These are phyloP conservation scores for Breynia disticha DNA, from an alignment of 441 rosid species.

Conservation along the genomic window DNA sequence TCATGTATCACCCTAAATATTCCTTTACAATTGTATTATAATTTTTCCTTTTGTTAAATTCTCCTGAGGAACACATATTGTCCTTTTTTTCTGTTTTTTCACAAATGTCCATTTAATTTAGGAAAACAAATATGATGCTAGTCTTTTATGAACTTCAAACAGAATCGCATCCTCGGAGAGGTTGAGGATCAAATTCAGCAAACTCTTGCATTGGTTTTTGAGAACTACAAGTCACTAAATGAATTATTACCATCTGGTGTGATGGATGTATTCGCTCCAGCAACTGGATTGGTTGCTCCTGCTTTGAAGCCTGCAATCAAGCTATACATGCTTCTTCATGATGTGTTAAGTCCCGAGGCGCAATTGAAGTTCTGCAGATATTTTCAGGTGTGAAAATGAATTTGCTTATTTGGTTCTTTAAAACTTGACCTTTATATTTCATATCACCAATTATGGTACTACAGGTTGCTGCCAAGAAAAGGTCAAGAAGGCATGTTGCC, in stretches of 20 bases:
- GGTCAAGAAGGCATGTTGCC: conserved; percentile 59
- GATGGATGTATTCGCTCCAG: conserved; percentile 58
- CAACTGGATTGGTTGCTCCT: conserved; percentile 71
- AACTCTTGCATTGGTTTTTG: conserved; percentile 57
- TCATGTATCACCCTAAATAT: too few species aligned
- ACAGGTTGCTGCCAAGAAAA: conserved; percentile 82
- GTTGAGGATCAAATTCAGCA: conserved; percentile 76
- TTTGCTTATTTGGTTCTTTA: conserved; percentile 4
- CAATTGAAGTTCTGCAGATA: conserved; percentile 71
- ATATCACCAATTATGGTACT: conserved; percentile 12
- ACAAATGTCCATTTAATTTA: too few species aligned
- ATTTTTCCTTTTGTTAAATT: background rate
- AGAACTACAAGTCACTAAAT: conserved; percentile 84
- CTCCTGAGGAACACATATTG: background rate
- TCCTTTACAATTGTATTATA: background rate
- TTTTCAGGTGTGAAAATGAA: conserved; percentile 59
- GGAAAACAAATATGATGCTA: conserved; percentile 1
- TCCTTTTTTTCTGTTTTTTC: background rate
- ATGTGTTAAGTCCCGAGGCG: conserved; percentile 65
- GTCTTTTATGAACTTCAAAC: conserved; percentile 17
- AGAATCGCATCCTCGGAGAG: conserved; percentile 92
- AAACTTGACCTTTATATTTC: conserved; percentile 4
- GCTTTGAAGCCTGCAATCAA: conserved; percentile 75
- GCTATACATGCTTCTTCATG: conserved; percentile 72
- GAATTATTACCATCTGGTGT: conserved; percentile 60